A percentile compares a stretch with the other conserved stretches of the same genome.
Evolutionary conservation across 2,329 filamentous ascomycete species (phyloP).

Genomic region (Curvularia verruculosa): DNA sequence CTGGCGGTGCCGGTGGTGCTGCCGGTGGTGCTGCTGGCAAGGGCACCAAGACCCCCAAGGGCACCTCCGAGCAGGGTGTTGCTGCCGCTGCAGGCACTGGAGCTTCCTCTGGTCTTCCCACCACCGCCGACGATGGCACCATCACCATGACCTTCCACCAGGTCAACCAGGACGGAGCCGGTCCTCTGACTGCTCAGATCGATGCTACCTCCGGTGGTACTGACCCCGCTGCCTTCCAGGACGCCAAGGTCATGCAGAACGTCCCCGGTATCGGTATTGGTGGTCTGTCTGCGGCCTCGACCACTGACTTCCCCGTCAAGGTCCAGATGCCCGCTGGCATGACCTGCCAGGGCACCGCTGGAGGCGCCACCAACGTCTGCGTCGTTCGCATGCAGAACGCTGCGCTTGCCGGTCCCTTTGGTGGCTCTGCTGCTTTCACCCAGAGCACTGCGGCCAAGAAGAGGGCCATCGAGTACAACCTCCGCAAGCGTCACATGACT

Average conservation of each 20-base stretch:
- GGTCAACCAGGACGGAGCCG: slow-evolving; percentile 74
- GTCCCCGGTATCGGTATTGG: slow-evolving; percentile 64
- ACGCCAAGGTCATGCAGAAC: slow-evolving; percentile 64
- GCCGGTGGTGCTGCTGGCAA: slow-evolving; percentile 33
- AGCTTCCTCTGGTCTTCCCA: slow-evolving; percentile 63
- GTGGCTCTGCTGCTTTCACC: slow-evolving; percentile 70
- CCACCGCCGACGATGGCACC: slow-evolving; percentile 64
- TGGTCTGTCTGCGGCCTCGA: slow-evolving; percentile 65
- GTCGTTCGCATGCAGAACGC: slow-evolving; percentile 68
- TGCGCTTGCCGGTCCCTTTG: slow-evolving; percentile 68
- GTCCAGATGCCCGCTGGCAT: slow-evolving; percentile 71
- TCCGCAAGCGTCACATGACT: slow-evolving; percentile 47
- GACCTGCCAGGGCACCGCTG: slow-evolving; percentile 67
- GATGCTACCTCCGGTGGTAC: slow-evolving; percentile 69
- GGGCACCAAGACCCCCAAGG: slow-evolving; percentile 55
- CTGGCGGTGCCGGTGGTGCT: slow-evolving; percentile 19
- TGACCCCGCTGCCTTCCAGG: slow-evolving; percentile 65
- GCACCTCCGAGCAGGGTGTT: slow-evolving; percentile 60
- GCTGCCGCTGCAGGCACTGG: slow-evolving; percentile 62
- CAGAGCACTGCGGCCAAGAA: slow-evolving; percentile 64
- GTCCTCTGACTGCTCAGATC: slow-evolving; percentile 65
- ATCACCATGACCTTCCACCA: slow-evolving; percentile 71
- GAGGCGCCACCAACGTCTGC: slow-evolving; percentile 67
- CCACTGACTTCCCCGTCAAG: slow-evolving; percentile 68
- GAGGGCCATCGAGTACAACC: slow-evolving; percentile 64